These are phyloP conservation scores for Knoxia roxburghii DNA, from an alignment of 257 asterid genomes.

Conservation along the genomic window DNA sequence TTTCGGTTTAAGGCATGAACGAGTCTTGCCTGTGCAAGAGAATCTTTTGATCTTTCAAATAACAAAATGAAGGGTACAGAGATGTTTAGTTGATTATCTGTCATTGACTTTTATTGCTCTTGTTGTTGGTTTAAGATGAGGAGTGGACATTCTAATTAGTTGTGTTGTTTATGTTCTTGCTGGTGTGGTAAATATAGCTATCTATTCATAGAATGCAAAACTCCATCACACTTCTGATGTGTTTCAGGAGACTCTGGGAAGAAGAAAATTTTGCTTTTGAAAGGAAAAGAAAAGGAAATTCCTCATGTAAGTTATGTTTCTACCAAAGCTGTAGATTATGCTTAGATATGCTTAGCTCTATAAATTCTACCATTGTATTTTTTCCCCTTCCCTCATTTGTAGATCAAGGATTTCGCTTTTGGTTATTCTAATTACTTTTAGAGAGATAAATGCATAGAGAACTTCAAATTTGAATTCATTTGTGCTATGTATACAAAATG, in stretches of 20 bases:
- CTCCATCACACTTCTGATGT: conserved; percentile 17
- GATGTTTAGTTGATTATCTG: not conserved
- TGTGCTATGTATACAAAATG: not conserved
- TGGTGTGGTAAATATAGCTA: not conserved
- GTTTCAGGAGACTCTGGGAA: conserved; percentile 48
- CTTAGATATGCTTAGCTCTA: too few species aligned
- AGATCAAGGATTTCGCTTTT: not conserved
- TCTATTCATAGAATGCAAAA: not conserved
- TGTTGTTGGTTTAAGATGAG: not conserved
- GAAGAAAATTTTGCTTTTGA: conserved; percentile 74
- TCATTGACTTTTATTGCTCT: not conserved
- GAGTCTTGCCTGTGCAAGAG: not conserved
- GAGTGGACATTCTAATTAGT: not conserved
- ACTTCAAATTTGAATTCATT: not conserved
- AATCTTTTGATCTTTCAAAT: not conserved
- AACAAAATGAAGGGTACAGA: not conserved
- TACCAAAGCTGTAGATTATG: not conserved
- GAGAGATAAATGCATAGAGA: not conserved
- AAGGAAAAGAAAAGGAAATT: conserved; percentile 76
- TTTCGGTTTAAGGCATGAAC: not conserved
- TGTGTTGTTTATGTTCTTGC: not conserved
- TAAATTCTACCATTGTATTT: too few species aligned
- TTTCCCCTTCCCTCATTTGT: not conserved
- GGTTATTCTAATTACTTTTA: not conserved
- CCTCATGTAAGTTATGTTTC: conserved; percentile 47